Evolutionary conservation across 2,329 filamentous ascomycete species (phyloP).

Genomic region (Cadophora sp.): DNA sequence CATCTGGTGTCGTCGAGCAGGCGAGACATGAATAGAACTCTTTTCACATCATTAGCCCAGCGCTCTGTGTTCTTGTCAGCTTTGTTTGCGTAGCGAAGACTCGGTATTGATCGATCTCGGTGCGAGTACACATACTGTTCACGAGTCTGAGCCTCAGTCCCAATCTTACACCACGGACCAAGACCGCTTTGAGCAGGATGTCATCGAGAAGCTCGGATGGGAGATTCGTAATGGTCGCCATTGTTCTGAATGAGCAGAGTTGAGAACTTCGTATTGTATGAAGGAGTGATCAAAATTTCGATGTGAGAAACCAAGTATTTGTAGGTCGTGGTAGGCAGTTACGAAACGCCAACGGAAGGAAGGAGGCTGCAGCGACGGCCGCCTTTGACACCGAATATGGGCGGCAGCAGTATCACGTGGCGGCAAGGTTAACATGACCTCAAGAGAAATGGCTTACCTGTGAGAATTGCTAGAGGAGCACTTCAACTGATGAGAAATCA

Average conservation of each 20-base stretch:
- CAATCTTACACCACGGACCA: not conserved
- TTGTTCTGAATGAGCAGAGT: not conserved
- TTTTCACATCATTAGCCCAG: not conserved
- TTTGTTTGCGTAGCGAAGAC: not conserved
- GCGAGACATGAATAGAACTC: not conserved
- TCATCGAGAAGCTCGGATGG: not conserved
- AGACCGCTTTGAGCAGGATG: not conserved
- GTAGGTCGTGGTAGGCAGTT: not conserved
- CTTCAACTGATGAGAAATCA: too few species aligned
- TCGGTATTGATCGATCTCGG: too few species aligned
- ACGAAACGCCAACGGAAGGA: not conserved
- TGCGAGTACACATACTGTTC: not conserved
- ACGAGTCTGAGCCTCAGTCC: conserved; percentile 11
- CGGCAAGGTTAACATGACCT: too few species aligned
- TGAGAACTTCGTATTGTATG: not conserved
- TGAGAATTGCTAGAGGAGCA: too few species aligned
- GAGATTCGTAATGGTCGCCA: not conserved
- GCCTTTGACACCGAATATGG: not conserved
- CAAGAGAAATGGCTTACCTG: too few species aligned
- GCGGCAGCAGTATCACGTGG: not conserved
- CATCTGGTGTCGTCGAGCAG: not conserved
- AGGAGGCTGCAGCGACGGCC: not conserved
- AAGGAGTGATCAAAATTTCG: not conserved
- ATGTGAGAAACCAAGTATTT: not conserved
- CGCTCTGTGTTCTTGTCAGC: not conserved